Evolutionary conservation across 495 filamentous ascomycete species (phyloP).

Genomic region (Terfezia boudieri): DNA sequence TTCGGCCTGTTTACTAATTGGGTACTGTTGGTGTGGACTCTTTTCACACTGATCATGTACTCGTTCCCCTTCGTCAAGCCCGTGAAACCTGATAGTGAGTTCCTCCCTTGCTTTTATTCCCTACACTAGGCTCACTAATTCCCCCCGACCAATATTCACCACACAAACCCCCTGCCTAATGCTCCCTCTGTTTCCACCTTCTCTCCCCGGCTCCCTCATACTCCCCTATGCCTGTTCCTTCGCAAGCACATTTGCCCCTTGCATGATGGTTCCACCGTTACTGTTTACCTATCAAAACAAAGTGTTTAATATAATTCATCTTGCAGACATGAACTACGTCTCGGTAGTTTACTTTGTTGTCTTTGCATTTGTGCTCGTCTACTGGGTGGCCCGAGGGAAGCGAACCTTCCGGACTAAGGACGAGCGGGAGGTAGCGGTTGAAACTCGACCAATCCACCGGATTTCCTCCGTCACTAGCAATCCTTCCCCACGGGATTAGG

Average conservation of each 20-base stretch:
- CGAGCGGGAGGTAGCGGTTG: conserved; percentile 10
- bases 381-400: conserved; percentile 28
- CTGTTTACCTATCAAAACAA: no score
- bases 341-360: conserved; percentile 29
- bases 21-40: conserved; percentile 28
- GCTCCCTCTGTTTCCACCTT: no score
- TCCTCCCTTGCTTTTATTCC: not conserved
- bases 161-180: not conserved
- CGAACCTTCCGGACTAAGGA: conserved; percentile 21
- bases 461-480: no score
- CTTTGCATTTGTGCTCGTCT: conserved; percentile 22
- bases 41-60: conserved; percentile 33
- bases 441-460: not conserved
- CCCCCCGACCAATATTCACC: not conserved
- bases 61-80: conserved; percentile 27
- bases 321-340: conserved; percentile 34
- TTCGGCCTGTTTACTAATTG: conserved; percentile 26
- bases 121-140: not conserved
- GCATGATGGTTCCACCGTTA: no score
- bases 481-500: no score
- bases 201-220: no score
- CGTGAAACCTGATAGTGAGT: conserved; percentile 19
- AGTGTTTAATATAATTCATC: not conserved
- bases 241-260: no score
- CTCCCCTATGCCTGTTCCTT: no score